Conservation (phyloP, 2,329 filamentous ascomycete species). For the Aspergillus fumigatus region DNA sequence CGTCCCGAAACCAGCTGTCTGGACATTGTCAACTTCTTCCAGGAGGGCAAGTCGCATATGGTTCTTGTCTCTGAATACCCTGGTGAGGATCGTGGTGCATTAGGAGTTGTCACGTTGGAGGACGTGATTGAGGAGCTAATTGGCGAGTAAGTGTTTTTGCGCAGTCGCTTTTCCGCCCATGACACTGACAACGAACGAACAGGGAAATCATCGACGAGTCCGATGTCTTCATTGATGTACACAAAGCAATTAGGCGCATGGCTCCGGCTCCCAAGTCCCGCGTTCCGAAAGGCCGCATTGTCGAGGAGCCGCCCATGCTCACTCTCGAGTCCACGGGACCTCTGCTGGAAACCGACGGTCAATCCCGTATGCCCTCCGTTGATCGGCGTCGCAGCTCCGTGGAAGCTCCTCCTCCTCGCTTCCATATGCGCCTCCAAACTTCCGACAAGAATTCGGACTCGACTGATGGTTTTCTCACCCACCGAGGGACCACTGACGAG, state of each 20-base stretch:
- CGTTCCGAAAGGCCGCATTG: slow-evolving; percentile 53
- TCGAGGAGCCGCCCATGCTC: slow-evolving; percentile 43
- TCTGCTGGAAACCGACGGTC: slow-evolving; percentile 46
- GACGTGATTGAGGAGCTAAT: slow-evolving; percentile 99
- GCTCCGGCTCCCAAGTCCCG: slow-evolving; percentile 76
- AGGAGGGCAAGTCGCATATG: slow-evolving; percentile 99
- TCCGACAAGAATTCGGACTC: slow-evolving; percentile 24
- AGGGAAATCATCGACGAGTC: slow-evolving; percentile 99
- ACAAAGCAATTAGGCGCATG: slow-evolving; percentile 91
- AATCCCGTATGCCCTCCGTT: slow-evolving; percentile 24
- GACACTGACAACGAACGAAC: slow-evolving; percentile 16
- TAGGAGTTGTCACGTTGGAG: slow-evolving; percentile 92
- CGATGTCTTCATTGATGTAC: slow-evolving; percentile 95
- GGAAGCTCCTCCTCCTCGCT: slow-evolving; percentile 36
- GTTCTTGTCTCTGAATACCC: slow-evolving; percentile 88
- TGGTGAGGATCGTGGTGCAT: slow-evolving; percentile 82
- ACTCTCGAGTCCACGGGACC: slow-evolving; percentile 30
- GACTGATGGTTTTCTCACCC: slow-evolving; percentile 33
- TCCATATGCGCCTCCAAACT: slow-evolving; percentile 36
- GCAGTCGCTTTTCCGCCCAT: not conserved
- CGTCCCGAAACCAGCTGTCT: slow-evolving; percentile 92
- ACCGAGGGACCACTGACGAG: slow-evolving; percentile 51
- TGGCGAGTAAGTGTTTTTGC: slow-evolving; percentile 69
- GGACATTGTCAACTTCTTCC: slow-evolving; percentile 99
- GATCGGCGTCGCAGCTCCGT: slow-evolving; percentile 31